A percentile compares a stretch with the other conserved stretches of the same genome.
Evolutionary conservation across 1,139 yeast genomes (phyloP).

Genomic region (Fermentozyma sake): DNA sequence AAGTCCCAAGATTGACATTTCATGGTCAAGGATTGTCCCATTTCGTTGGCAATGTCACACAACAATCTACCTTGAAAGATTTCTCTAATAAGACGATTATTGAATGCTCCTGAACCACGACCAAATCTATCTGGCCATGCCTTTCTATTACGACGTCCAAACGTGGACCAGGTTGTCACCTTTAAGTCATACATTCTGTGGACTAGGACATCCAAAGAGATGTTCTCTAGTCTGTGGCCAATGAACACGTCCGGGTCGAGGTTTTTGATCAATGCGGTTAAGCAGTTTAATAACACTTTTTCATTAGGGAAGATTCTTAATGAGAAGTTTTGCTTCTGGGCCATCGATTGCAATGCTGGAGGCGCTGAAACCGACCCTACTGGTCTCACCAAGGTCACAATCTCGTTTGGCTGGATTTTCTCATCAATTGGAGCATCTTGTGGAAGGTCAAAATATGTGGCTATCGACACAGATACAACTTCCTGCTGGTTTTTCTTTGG

Average conservation of each 20-base stretch:
- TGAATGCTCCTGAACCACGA: slow-evolving; percentile 36
- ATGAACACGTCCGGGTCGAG: slow-evolving; percentile 87
- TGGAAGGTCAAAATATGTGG: slow-evolving; percentile 61
- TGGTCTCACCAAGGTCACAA: slow-evolving; percentile 74
- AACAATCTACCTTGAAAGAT: slow-evolving; percentile 81
- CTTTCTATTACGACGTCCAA: slow-evolving; percentile 78
- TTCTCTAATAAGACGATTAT: slow-evolving; percentile 56
- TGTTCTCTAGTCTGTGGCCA: slow-evolving; percentile 82
- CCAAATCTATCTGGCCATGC: slow-evolving; percentile 76
- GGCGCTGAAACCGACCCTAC: slow-evolving; percentile 60
- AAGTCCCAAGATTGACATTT: slow-evolving; percentile 97
- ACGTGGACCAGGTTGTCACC: slow-evolving; percentile 71
- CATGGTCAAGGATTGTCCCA: slow-evolving; percentile 88
- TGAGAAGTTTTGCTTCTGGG: slow-evolving; percentile 45
- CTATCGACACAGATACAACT: slow-evolving; percentile 74
- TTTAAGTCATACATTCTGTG: slow-evolving; percentile 77
- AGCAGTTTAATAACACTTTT: slow-evolving; percentile 63
- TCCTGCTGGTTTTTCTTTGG: slow-evolving; percentile 74
- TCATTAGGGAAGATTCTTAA: slow-evolving; percentile 68
- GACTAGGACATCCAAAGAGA: slow-evolving; percentile 73
- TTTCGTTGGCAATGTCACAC: slow-evolving; percentile 90
- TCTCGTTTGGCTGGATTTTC: slow-evolving; percentile 49
- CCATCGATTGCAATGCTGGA: slow-evolving; percentile 61
- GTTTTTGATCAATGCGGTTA: slow-evolving; percentile 65
- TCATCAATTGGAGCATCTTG: slow-evolving; percentile 70